These are phyloP conservation scores for Hyaloscypha finlandica DNA, from an alignment of 495 filamentous ascomycete genomes.

Conservation along the genomic window DNA sequence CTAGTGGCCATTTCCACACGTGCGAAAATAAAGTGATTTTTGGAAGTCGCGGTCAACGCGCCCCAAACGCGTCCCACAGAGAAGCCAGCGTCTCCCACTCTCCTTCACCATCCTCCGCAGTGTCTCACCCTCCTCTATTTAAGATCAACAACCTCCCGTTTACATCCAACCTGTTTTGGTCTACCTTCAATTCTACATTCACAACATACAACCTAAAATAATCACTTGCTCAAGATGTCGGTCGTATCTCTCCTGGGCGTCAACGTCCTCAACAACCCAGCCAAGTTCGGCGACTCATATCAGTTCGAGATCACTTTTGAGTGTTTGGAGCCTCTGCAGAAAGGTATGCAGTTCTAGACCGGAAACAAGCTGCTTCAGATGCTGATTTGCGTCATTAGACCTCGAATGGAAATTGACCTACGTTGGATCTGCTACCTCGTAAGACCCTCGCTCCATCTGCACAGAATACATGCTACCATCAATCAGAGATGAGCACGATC, in stretches of 20 bases:
- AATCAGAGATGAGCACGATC: constrained; percentile 86
- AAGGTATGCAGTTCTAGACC: constrained; percentile 57
- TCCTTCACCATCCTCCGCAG: neutral
- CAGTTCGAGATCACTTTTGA: constrained; percentile 99
- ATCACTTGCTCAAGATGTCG: constrained; percentile 69
- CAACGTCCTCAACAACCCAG: constrained; percentile 94
- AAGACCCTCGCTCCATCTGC: constrained; percentile 40
- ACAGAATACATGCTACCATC: constrained; percentile 22
- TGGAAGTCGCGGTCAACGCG: constrained; percentile 14
- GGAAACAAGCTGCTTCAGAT: neutral
- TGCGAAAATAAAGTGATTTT: neutral
- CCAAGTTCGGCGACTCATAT: constrained; percentile 83
- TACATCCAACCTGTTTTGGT: neutral
- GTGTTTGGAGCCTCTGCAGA: constrained; percentile 88
- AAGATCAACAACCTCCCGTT: constrained; percentile 4
- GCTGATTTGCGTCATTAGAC: constrained; percentile 53
- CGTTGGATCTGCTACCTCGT: constrained; percentile 96
- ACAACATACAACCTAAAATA: constrained; percentile 4
- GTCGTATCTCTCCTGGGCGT: constrained; percentile 95
- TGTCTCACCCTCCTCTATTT: neutral
- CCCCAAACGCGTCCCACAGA: constrained; percentile 13
- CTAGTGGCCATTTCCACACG: neutral
- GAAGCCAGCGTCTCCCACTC: neutral
- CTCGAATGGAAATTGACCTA: constrained; percentile 99
- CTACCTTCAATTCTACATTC: neutral